A percentile compares a stretch with the other conserved stretches of the same genome.
Conservation (phyloP, 345 rosid species). For the Linum trigynum region DNA sequence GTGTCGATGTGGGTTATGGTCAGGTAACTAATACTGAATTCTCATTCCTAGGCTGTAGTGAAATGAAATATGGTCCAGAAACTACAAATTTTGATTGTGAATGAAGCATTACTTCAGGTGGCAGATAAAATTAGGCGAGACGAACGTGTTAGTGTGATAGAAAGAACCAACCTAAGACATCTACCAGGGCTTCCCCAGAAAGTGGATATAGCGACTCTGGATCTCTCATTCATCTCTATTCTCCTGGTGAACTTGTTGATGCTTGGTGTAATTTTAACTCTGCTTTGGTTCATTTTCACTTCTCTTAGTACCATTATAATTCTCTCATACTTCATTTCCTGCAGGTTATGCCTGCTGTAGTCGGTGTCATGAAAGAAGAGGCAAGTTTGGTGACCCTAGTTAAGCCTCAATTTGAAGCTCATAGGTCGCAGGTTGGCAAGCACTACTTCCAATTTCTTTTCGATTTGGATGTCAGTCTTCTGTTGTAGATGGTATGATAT, state of each 20-base stretch:
- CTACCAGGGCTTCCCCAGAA: slow-evolving; percentile 71
- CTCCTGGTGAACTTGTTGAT: slow-evolving; percentile 45
- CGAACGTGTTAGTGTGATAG: slow-evolving; percentile 63
- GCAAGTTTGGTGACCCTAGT: slow-evolving; percentile 64
- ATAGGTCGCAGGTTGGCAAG: slow-evolving; percentile 78
- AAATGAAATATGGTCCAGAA: background rate
- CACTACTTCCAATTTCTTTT: background rate
- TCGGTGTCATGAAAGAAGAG: slow-evolving; percentile 75
- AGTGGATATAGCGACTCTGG: slow-evolving; percentile 89
- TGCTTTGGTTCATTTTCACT: too few relatives aligned
- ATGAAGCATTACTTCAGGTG: slow-evolving; percentile 38
- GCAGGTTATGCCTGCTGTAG: slow-evolving; percentile 89
- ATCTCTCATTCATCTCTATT: slow-evolving; percentile 92
- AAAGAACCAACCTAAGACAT: slow-evolving; percentile 81
- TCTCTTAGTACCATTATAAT: background rate
- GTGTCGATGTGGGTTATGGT: slow-evolving; percentile 95
- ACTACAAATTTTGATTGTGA: slow-evolving; percentile 2
- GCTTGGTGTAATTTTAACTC: too few relatives aligned
- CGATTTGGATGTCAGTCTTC: background rate
- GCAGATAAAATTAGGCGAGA: slow-evolving; percentile 80
- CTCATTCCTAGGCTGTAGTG: too few relatives aligned
- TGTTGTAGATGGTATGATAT: background rate
- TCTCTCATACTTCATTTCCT: background rate
- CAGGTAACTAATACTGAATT: slow-evolving; percentile 38
- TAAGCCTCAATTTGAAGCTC: slow-evolving; percentile 97